Percentiles rank a stretch among this genome's conserved stretches.
Conservation (phyloP, 2,329 filamentous ascomycete species). For the Pseudocercospora eumusae region DNA sequence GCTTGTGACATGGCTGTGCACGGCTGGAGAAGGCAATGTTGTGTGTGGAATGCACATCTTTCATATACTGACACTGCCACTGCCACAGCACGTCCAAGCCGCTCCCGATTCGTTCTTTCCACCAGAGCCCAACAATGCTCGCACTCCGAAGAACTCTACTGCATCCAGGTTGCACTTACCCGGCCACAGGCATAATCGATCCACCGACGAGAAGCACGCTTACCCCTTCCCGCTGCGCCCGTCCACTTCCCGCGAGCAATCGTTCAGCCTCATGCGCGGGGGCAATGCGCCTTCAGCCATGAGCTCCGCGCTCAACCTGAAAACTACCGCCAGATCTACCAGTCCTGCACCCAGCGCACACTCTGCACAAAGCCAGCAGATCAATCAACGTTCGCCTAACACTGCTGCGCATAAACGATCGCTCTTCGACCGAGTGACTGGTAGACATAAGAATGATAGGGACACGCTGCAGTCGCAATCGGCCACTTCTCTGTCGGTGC, state of each 20-base stretch:
- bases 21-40: slow-evolving; percentile 1
- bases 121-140: slow-evolving; percentile 36
- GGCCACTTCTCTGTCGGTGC: slow-evolving; percentile 38
- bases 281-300: slow-evolving; percentile 53
- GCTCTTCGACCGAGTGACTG: slow-evolving; percentile 56
- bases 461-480: slow-evolving; percentile 46
- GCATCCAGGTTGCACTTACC: slow-evolving; percentile 64
- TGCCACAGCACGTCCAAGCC: slow-evolving; percentile 30
- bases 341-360: slow-evolving; percentile 79
- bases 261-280: slow-evolving; percentile 57
- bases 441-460: slow-evolving; percentile 50
- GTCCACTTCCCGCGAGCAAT: slow-evolving; percentile 74
- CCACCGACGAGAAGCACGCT: slow-evolving; percentile 59
- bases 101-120: slow-evolving; percentile 36
- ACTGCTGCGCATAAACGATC: slow-evolving; percentile 52
- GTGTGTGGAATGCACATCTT: background rate
- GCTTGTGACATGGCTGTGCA: background rate
- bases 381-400: slow-evolving; percentile 58
- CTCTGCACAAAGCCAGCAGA: slow-evolving; percentile 58
- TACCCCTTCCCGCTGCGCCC: slow-evolving; percentile 64
- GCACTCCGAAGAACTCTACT: slow-evolving; percentile 42
- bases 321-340: slow-evolving; percentile 61
- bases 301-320: slow-evolving; percentile 53
- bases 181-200: slow-evolving; percentile 67
- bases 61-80: slow-evolving; percentile 19